Evolutionary conservation across 2,329 filamentous ascomycete genomes (phyloP).

Genomic region (Acrodontium crateriforme): DNA sequence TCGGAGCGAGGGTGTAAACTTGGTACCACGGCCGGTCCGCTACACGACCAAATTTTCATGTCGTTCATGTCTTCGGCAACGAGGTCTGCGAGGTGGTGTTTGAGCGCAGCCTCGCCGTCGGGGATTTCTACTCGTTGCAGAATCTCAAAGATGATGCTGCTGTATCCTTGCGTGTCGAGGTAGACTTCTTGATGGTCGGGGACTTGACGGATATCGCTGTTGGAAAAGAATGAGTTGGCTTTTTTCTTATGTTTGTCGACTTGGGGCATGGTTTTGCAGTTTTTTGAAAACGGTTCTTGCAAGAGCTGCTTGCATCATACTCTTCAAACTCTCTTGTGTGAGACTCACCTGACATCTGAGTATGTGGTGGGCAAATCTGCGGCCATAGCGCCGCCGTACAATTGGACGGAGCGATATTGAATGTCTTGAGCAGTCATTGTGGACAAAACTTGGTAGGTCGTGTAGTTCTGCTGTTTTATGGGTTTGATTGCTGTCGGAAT

Average conservation of each 20-base stretch:
- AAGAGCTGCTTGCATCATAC: no score
- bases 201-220: conserved; percentile 57
- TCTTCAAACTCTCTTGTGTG: no score
- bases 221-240: neutral
- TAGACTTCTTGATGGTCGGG: conserved; percentile 88
- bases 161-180: conserved; percentile 70
- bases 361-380: conserved; percentile 55
- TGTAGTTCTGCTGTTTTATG: no score
- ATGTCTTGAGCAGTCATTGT: conserved; percentile 5
- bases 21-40: no score
- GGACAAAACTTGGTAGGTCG: no score
- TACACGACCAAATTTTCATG: conserved; percentile 23
- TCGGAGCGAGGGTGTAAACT: neutral
- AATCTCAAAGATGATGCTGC: conserved; percentile 81
- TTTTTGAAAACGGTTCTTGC: no score
- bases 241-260: neutral
- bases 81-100: conserved; percentile 37
- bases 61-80: conserved; percentile 21
- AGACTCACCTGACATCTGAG: conserved; percentile 55
- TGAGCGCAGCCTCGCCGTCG: conserved; percentile 51
- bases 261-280: conserved; percentile 4
- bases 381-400: conserved; percentile 61
- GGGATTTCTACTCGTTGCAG: conserved; percentile 56
- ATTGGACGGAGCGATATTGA: conserved; percentile 43
- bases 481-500: no score